These are phyloP conservation scores for Aspergillus sergii DNA, from an alignment of 2,329 filamentous ascomycete genomes.

Conservation along the genomic window DNA sequence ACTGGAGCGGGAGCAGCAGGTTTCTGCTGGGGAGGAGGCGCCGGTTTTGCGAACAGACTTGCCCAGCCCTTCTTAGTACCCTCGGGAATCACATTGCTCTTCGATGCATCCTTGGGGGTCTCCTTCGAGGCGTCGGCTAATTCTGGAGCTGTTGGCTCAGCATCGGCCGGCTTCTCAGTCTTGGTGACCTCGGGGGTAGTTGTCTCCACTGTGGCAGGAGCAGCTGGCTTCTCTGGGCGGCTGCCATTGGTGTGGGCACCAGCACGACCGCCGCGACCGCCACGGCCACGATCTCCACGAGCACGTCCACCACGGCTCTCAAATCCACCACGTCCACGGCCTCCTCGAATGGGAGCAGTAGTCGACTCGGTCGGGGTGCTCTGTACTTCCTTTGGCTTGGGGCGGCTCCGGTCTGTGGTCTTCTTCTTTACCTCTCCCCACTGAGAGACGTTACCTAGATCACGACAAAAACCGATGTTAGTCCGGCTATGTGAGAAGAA, in stretches of 20 bases:
- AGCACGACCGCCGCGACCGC: constrained; percentile 49
- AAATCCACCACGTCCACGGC: constrained; percentile 51
- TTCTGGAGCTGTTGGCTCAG: constrained; percentile 24
- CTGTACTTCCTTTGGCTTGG: constrained; percentile 50
- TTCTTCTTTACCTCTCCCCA: constrained; percentile 58
- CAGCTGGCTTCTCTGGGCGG: constrained; percentile 37
- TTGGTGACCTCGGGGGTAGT: constrained; percentile 29
- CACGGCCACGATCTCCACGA: constrained; percentile 52
- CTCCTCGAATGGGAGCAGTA: constrained; percentile 39
- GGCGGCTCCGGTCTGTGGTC: constrained; percentile 47
- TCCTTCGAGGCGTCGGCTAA: constrained; percentile 20
- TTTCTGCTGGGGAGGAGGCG: constrained; percentile 57
- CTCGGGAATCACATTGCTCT: constrained; percentile 40
- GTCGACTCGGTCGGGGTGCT: constrained; percentile 37
- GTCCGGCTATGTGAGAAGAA: neutral
- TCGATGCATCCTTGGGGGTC: constrained; percentile 22
- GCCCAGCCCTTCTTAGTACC: constrained; percentile 62
- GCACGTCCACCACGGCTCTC: constrained; percentile 50
- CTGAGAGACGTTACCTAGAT: constrained; percentile 52
- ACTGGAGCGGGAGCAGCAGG: constrained; percentile 44
- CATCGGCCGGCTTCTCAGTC: constrained; percentile 25
- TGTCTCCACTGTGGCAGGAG: constrained; percentile 15
- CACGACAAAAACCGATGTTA: constrained; percentile 9
- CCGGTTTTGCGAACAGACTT: constrained; percentile 71
- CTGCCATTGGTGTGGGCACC: constrained; percentile 47